phyloP scores from a whole-genome alignment of 2,329 filamentous ascomycete species.

The Cercospora sojina region DNA sequence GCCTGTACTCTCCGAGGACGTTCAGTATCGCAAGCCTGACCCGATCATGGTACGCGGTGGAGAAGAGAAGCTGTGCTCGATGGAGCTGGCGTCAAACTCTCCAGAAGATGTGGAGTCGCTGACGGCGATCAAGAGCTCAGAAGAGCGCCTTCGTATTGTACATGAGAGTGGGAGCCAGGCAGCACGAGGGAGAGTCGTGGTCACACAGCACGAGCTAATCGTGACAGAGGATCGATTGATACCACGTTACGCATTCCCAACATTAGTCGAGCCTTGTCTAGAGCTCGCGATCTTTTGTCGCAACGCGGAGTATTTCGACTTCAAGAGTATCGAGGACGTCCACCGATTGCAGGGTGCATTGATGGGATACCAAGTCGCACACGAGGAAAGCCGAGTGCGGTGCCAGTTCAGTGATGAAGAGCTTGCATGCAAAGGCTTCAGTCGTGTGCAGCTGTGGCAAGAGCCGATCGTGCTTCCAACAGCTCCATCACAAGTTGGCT shows the following conservation, averaged over 20 bases:
- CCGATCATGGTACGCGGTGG: conserved; percentile 22
- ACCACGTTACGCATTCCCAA: conserved; percentile 25
- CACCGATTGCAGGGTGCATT: conserved; percentile 25
- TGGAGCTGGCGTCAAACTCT: conserved; percentile 14
- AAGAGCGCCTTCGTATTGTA: conserved; percentile 25
- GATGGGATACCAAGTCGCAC: conserved; percentile 30
- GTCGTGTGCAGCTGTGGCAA: conserved; percentile 25
- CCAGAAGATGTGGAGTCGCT: conserved; percentile 12
- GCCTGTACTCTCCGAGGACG: not conserved
- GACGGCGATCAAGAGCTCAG: conserved; percentile 26
- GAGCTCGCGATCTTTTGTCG: conserved; percentile 28
- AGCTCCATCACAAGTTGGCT: not conserved
- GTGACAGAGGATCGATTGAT: conserved; percentile 25
- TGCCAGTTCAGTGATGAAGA: conserved; percentile 24
- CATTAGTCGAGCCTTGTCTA: conserved; percentile 16
- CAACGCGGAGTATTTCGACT: conserved; percentile 26
- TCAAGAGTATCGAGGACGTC: conserved; percentile 20
- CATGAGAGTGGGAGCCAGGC: conserved; percentile 17
- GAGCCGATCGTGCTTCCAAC: conserved; percentile 18
- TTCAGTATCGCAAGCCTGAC: conserved; percentile 21
- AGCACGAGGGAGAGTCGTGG: conserved; percentile 16
- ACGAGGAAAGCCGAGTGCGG: conserved; percentile 20
- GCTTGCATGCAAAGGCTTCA: conserved; percentile 16
- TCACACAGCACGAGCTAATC: conserved; percentile 19
- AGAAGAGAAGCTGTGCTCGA: conserved; percentile 19